Percentiles rank a stretch among this genome's conserved stretches.
Conservation (phyloP, 306 rosid species). For the Alnus glutinosa region DNA sequence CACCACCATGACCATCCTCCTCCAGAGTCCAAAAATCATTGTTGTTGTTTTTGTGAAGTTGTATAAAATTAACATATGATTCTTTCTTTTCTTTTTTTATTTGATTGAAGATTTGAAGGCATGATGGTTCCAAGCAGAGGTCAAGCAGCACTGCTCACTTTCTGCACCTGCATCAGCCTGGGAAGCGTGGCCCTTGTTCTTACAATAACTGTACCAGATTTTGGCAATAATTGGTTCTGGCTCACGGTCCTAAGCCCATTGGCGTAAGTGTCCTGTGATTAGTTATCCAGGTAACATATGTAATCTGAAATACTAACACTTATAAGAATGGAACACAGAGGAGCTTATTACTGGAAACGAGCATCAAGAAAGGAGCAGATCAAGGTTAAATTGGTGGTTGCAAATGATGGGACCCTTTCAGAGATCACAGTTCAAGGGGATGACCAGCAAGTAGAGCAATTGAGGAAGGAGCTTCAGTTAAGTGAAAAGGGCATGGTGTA, state of each 20-base stretch:
- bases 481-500: constrained; percentile 86
- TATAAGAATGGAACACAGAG: constrained; percentile 44
- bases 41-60: not conserved
- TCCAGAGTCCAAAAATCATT: not conserved
- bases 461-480: constrained; percentile 72
- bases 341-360: constrained; percentile 75
- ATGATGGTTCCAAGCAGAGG: constrained; percentile 86
- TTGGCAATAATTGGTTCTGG: constrained; percentile 91
- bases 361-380: constrained; percentile 86
- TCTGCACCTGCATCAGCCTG: constrained; percentile 88
- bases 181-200: constrained; percentile 94
- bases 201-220: constrained; percentile 77
- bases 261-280: constrained; percentile 34
- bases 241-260: constrained; percentile 76
- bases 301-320: constrained; percentile 4
- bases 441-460: constrained; percentile 84
- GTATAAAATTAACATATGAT: not conserved
- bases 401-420: constrained; percentile 48
- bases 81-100: not conserved
- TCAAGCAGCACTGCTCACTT: constrained; percentile 78
- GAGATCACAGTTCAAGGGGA: constrained; percentile 84
- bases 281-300: not conserved
- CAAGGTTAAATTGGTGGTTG: constrained; percentile 68
- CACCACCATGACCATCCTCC: not conserved
- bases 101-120: constrained; percentile 81